A percentile compares a stretch with the other conserved stretches of the same genome.
Evolutionary conservation across 2,329 filamentous ascomycete species (phyloP).

Genomic region (Penicillium sp.): DNA sequence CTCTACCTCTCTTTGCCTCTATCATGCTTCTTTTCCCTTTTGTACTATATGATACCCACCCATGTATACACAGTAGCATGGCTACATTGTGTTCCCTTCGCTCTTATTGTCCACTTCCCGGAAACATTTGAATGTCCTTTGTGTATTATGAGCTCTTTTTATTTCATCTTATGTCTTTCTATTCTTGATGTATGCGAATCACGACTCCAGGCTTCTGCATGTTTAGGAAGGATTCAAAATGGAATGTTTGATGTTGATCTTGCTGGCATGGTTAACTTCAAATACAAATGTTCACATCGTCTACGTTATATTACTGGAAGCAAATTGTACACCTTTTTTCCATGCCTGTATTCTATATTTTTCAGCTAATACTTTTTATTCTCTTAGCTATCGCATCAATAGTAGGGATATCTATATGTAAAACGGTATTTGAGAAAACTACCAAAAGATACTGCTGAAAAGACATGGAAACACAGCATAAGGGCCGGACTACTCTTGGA

Average conservation of each 20-base stretch:
- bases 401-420: too few species aligned
- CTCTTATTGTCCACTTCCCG: background rate
- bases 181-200: background rate
- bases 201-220: background rate
- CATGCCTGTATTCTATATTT: too few species aligned
- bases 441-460: too few species aligned
- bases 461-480: too few species aligned
- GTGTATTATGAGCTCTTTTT: background rate
- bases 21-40: slow-evolving; percentile 3
- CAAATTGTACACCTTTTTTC: too few species aligned
- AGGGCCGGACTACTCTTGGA: too few species aligned
- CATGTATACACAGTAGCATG: slow-evolving; percentile 1
- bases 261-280: background rate
- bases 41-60: slow-evolving; percentile 17
- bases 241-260: background rate
- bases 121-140: too few species aligned
- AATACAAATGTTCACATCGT: background rate
- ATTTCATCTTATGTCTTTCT: too few species aligned
- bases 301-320: background rate
- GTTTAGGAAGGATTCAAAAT: background rate
- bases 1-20: slow-evolving; percentile 1
- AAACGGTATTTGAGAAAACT: too few species aligned
- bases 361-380: too few species aligned
- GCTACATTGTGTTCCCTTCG: background rate
- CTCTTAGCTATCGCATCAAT: too few species aligned